Percentiles rank a stretch among this genome's conserved stretches.
phyloP scores from a whole-genome alignment of 169 alveolate genomes.

The Eimeria sp. region DNA sequence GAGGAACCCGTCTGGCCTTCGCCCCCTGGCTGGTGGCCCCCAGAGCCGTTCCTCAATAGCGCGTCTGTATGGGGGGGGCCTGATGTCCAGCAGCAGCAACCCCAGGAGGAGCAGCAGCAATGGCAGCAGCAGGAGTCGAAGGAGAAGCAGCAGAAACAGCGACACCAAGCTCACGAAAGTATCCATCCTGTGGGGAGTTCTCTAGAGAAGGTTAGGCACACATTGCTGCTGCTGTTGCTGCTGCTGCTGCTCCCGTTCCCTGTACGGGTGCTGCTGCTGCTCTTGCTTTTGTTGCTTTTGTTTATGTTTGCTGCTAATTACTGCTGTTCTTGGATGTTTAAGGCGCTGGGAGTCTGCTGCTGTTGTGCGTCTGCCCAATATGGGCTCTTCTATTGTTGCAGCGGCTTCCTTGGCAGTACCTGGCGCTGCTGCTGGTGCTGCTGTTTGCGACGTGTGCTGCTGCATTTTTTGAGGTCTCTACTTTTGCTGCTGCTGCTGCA shows the following conservation, averaged over 20 bases:
- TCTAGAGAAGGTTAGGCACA: not conserved
- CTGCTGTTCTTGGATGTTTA: not conserved
- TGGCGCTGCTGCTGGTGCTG: conserved; percentile 30
- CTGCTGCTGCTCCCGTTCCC: no score
- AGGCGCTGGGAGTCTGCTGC: not conserved
- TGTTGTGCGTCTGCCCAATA: not conserved
- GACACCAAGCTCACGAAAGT: not conserved
- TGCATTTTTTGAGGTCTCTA: not conserved
- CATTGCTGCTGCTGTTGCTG: not conserved
- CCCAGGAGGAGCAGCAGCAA: conserved; percentile 41
- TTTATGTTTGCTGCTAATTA: not conserved
- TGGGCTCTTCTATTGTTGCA: not conserved
- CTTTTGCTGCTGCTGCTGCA: no score
- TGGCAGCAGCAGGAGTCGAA: not conserved
- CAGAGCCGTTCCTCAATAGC: not conserved
- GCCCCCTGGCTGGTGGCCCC: conserved; percentile 21
- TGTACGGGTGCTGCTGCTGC: no score
- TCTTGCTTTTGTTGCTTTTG: no score
- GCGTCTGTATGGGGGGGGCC: not conserved
- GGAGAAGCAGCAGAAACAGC: not conserved
- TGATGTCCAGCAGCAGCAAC: not conserved
- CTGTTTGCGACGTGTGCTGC: not conserved
- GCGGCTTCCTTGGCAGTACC: not conserved
- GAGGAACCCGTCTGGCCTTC: conserved; percentile 22
- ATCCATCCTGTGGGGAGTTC: not conserved